A percentile compares a stretch with the other conserved stretches of the same genome.
Evolutionary conservation across 2,329 filamentous ascomycete genomes (phyloP).

Genomic region (Epichloe bromicola): DNA sequence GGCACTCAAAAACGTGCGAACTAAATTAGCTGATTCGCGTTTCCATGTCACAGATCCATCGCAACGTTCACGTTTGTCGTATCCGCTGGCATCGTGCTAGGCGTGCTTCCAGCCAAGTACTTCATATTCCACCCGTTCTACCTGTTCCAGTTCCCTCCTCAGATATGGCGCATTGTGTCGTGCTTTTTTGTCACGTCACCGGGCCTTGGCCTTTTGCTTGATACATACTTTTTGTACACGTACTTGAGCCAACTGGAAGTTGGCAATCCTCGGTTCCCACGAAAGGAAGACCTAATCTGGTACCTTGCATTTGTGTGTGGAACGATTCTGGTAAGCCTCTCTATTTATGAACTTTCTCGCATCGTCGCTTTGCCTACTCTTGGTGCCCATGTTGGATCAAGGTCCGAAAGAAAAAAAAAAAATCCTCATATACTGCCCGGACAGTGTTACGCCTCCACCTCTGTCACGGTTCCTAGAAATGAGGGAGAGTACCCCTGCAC

Average conservation of each 20-base stretch:
- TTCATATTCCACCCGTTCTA: slow-evolving; percentile 39
- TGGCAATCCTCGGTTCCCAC: slow-evolving; percentile 55
- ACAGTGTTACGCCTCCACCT: slow-evolving; percentile 51
- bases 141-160: slow-evolving; percentile 37
- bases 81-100: slow-evolving; percentile 45
- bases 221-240: slow-evolving; percentile 64
- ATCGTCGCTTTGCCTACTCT: slow-evolving; percentile 9
- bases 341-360: slow-evolving; percentile 11
- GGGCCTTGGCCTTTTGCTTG: slow-evolving; percentile 45
- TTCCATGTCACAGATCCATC: slow-evolving; percentile 42
- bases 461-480: slow-evolving; percentile 75
- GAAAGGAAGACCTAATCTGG: slow-evolving; percentile 67
- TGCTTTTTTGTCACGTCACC: slow-evolving; percentile 28
- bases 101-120: slow-evolving; percentile 34
- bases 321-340: slow-evolving; percentile 62
- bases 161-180: slow-evolving; percentile 30
- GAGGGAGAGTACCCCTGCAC: slow-evolving; percentile 69
- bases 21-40: not conserved
- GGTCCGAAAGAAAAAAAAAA: not conserved
- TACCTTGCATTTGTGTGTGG: slow-evolving; percentile 63
- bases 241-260: slow-evolving; percentile 66
- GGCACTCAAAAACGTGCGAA: not conserved
- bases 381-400: slow-evolving; percentile 4
- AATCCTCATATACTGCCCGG: slow-evolving; percentile 60
- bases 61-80: slow-evolving; percentile 47